Evolutionary conservation across 2,329 filamentous ascomycete species (phyloP), one percentile per base, ranked within the genome.

Genomic region (Exophiala lecanii-corni): DNA sequence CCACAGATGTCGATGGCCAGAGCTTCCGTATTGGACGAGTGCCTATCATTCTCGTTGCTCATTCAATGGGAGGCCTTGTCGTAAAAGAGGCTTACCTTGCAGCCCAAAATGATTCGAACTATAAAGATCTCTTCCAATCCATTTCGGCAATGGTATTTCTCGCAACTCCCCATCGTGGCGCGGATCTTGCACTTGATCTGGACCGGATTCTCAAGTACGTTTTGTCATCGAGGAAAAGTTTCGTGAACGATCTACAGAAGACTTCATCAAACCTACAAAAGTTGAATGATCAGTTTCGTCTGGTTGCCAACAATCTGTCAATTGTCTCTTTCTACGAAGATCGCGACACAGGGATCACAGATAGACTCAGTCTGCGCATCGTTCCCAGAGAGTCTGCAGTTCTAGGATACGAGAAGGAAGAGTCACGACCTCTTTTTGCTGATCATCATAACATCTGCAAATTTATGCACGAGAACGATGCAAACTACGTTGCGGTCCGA

Each of bases 301-400:
- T 70, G 36, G 53, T 64, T 45, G 61, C 62, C 0, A 49, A 55
- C 3, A 55, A 58, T 13, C 46, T 73, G 1, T 50, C 59, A 2
- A 55, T 73, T 3, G 61, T 62, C 53, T 73, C 70, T 0, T 74
- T 74, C 49, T 73, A 71, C 49, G 72, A 74, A 47, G 71, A 66
- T 13, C 55, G 57, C 5, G 51, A 12, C n/a, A 47, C 45, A 6
- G 7, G 9, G 5, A 17, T 47, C 13, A 17, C 10, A 1, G 19
- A 18, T 3, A 19, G 13, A 5, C 9, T 9, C 30, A 7, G 36
- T n/a, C 23, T 38, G 35, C n/a, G n/a, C n/a, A 41, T 47, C 28
- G 38, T 72, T 2, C 57, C 66, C 9, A 64, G 62, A 10, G 64
- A 71, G 3, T 70, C 69, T 0, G 61, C 70, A 0, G 57, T 65